Evolutionary conservation across 1,284 basidiomycete genomes (phyloP).

Genomic region (Grifola frondosa): DNA sequence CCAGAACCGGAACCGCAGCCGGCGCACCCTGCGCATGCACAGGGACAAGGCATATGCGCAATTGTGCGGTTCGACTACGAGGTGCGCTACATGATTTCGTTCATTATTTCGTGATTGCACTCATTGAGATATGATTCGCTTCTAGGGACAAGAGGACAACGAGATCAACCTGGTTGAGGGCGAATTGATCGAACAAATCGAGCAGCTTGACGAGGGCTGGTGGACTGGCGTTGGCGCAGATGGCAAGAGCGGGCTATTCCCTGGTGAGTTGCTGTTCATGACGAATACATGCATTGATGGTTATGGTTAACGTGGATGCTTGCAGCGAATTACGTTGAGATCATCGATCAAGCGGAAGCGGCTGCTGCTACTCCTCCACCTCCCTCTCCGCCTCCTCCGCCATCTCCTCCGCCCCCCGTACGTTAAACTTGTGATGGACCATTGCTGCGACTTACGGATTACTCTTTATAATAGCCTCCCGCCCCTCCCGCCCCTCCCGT

Average conservation of each 20-base stretch:
- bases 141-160: conserved; percentile 75
- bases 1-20: conserved; percentile 33
- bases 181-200: conserved; percentile 78
- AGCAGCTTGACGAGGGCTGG: conserved; percentile 85
- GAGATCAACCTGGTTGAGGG: conserved; percentile 82
- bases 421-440: no score
- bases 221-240: conserved; percentile 73
- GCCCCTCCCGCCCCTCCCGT: conserved; percentile 42
- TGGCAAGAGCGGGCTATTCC: conserved; percentile 75
- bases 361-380: conserved; percentile 44
- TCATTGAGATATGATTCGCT: neutral
- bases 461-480: conserved; percentile 23
- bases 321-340: conserved; percentile 79
- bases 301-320: conserved; percentile 9
- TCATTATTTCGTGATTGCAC: neutral
- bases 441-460: neutral
- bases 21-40: conserved; percentile 27
- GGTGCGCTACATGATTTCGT: conserved; percentile 33
- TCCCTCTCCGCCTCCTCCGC: conserved; percentile 29
- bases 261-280: conserved; percentile 46
- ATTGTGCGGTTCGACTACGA: conserved; percentile 80
- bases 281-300: neutral
- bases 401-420: conserved; percentile 38
- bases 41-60: conserved; percentile 56
- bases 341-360: conserved; percentile 47